Base-by-base conservation (phyloP, 1,284 basidiomycete genomes). In the Ustilago xerochloae region DNA sequence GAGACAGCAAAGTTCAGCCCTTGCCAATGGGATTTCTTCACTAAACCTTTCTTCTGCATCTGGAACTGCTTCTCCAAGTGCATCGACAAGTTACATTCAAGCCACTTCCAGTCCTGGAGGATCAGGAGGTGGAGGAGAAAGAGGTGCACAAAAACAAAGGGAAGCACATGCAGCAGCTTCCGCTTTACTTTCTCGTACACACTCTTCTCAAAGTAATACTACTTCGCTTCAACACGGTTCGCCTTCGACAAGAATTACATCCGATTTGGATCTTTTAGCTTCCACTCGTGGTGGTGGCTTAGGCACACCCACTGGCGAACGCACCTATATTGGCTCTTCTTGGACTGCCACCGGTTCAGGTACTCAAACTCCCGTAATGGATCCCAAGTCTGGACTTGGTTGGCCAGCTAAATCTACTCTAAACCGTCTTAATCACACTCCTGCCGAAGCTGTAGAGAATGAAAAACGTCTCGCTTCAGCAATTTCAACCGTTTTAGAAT, bases 401-500 rank as follows among this genome's bases (percentile, higher is more conserved):
- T 84, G 81, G 81, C 82, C 82, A 0, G 76, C 69, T 3, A 82
- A 83, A 60, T 67, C 71, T 4, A 81, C 81, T 1, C 68, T 84
- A 12, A 59, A 78, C 26, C 72, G 82, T 3, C 67, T 81, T 41
- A 69, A 81, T 46, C 71, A 73, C 56, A 79, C 81, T 2, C 74
- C 81, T 0, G 75, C 66, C 2, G 68, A 82, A 51, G 71, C 79
- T 0, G 66, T 65, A 3, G 80, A 71, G 16, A 81, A 79, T 43
- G 60, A 78, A 45, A 48, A 89, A 68, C 91, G 90, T 64, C 90
- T 99, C 77, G 88, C 92, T 3, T 87, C 87, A 50, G 97, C 97
- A 3, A 92, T 99, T 65, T 90, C 92, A 48, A 93, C 93, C 24
- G 91, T 99, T 32, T 89, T 99, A 47, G 94, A 98, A 82, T 97